Evolutionary conservation across 2,329 filamentous ascomycete genomes (phyloP), one percentile per base, ranked within the genome.

Genomic region (Bretziella fagacearum): DNA sequence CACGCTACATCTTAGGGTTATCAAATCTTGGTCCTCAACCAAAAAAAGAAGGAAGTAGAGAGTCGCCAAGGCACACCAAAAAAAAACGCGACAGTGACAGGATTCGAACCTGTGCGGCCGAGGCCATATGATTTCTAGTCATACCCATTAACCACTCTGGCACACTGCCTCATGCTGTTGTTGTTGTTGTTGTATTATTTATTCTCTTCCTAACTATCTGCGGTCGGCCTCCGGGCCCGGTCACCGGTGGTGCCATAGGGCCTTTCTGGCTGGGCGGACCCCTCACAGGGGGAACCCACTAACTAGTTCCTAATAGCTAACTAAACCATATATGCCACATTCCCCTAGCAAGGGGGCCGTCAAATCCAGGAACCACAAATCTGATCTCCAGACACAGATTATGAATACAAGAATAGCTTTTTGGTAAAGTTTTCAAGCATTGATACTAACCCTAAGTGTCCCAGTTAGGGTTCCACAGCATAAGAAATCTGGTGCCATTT

Each of bases 61-160:
- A 25, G 10, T 25, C 22, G 26, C 10, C 4, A 41, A 27, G 23
- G 26, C 4, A 2, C 8, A 10, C 29, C 35, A 48, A 44, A 37
- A 43, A 6, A 11, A 42, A 13, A 27, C n/a, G 1, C 46, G 46
- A 48, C 46, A 48, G 44, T 40, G 46, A 48, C 46, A 48, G 46
- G 46, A 48, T 48, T 48, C 46, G 46, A 48, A 48, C 46, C 46
- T 48, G 46, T 48, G 46, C 43, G 46, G 46, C 29, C 46, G 46
- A 48, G 44, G 29, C 46, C 46, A 48, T 48, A 48, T 48, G 46
- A 48, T 48, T 48, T 48, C 46, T 48, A 48, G 46, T 48, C 46
- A 48, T 48, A 48, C 46, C 46, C 46, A 43, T 48, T 48, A 48
- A 48, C 46, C 46, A 48, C 46, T 48, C 46, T 43, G 46, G 46